phyloP scores from a whole-genome alignment of 192 early-diverging fungal species.

The Chytriomyces confervae region DNA sequence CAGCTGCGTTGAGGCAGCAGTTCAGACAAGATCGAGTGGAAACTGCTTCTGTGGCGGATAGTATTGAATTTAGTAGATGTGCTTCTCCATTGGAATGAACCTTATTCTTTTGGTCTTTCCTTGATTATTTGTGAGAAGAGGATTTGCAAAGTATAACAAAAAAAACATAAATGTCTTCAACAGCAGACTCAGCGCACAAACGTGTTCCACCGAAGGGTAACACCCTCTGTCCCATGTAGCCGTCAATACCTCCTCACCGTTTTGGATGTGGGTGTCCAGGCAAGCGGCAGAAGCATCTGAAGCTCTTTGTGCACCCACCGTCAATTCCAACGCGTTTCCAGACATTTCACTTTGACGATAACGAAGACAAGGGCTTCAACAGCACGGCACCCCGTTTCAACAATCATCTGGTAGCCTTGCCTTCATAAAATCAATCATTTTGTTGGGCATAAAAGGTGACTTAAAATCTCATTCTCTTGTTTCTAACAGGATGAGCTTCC shows the following conservation, averaged over 20 bases:
- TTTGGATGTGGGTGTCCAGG: not conserved
- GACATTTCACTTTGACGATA: conserved; percentile 58
- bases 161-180: not conserved
- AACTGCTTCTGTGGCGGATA: conserved; percentile 12
- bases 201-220: conserved; percentile 5
- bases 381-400: conserved; percentile 54
- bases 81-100: conserved; percentile 7
- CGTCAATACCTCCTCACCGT: not conserved
- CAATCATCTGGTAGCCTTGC: conserved; percentile 25
- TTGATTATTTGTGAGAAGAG: not conserved
- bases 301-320: conserved; percentile 58
- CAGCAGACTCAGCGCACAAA: not conserved
- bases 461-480: not conserved
- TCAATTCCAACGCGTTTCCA: conserved; percentile 60
- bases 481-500: conserved; percentile 53
- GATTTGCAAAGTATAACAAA: not conserved
- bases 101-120: too few relatives aligned
- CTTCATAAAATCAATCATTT: not conserved
- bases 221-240: not conserved
- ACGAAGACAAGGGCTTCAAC: conserved; percentile 55
- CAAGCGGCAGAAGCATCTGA: conserved; percentile 41
- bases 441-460: not conserved
- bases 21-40: conserved; percentile 4
- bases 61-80: conserved; percentile 22
- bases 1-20: not conserved